Evolutionary conservation across 805 yeast species (phyloP).

Genomic region (Saturnispora ahearnii): DNA sequence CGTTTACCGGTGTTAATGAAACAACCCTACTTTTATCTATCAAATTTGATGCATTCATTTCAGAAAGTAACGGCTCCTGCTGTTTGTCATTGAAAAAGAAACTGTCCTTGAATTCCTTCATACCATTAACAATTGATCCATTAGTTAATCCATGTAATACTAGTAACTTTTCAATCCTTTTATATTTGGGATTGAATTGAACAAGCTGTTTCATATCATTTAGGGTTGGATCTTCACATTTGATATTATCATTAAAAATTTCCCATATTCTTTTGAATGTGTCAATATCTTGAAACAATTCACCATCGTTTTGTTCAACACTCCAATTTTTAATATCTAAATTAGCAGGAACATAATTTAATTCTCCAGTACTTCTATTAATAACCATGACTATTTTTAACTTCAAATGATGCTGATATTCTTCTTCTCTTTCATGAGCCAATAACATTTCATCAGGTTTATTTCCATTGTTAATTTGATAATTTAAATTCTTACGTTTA

Average conservation of each 20-base stretch:
- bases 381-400: slow-evolving; percentile 22
- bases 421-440: background rate
- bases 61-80: background rate
- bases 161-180: slow-evolving; percentile 20
- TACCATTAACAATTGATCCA: slow-evolving; percentile 16
- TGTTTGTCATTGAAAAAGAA: background rate
- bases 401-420: slow-evolving; percentile 12
- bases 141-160: slow-evolving; percentile 22
- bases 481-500: background rate
- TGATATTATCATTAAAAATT: slow-evolving; percentile 10
- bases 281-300: slow-evolving; percentile 24
- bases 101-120: background rate
- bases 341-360: slow-evolving; percentile 27
- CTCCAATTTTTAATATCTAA: slow-evolving; percentile 29
- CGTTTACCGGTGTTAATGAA: background rate
- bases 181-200: background rate
- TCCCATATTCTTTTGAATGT: slow-evolving; percentile 20
- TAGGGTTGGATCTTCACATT: background rate
- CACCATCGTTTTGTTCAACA: slow-evolving; percentile 27
- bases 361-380: slow-evolving; percentile 28
- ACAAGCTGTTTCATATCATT: slow-evolving; percentile 3
- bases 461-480: background rate
- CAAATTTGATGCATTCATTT: background rate
- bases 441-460: background rate
- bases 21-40: background rate